phyloP scores from a whole-genome alignment of 352 stramenopile species.

The Phytopythium cucurbitacearum region DNA sequence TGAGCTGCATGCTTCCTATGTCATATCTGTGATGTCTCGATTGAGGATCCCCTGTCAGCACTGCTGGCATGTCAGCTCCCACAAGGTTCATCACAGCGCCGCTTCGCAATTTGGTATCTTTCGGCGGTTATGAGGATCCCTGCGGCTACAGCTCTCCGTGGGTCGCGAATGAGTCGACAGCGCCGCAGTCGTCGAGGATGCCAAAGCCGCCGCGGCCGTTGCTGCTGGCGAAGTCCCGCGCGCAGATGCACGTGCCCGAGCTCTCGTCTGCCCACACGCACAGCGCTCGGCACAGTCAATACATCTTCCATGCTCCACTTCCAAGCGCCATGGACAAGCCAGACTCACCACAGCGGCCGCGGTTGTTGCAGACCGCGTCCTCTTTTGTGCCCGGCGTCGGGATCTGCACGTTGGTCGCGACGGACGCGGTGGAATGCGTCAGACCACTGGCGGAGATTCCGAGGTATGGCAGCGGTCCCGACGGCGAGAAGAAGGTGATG shows the following conservation, averaged over 20 bases:
- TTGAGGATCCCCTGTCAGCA: too few relatives aligned
- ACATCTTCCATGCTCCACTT: background rate
- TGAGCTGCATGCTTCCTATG: too few relatives aligned
- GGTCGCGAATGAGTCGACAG: conserved; percentile 56
- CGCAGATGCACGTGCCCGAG: conserved; percentile 60
- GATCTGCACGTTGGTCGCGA: conserved; percentile 22
- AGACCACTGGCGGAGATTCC: conserved; percentile 23
- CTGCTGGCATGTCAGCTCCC: too few relatives aligned
- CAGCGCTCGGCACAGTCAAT: background rate
- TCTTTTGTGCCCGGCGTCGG: conserved; percentile 50
- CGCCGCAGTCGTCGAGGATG: conserved; percentile 53
- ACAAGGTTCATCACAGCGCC: too few relatives aligned
- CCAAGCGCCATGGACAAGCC: background rate
- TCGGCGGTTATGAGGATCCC: too few relatives aligned
- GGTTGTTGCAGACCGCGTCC: conserved; percentile 70
- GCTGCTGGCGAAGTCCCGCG: conserved; percentile 50
- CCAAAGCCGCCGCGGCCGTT: conserved; percentile 46
- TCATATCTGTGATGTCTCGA: too few relatives aligned
- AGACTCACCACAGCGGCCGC: conserved; percentile 57
- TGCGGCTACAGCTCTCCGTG: conserved; percentile 39
- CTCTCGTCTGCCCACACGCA: conserved; percentile 34
- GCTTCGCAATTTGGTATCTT: too few relatives aligned
- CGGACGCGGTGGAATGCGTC: conserved; percentile 27
- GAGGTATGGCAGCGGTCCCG: conserved; percentile 54
- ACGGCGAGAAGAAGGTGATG: conserved; percentile 63